Conservation (phyloP, 2,329 filamentous ascomycete species). For the Amesomyces nigricolor region DNA sequence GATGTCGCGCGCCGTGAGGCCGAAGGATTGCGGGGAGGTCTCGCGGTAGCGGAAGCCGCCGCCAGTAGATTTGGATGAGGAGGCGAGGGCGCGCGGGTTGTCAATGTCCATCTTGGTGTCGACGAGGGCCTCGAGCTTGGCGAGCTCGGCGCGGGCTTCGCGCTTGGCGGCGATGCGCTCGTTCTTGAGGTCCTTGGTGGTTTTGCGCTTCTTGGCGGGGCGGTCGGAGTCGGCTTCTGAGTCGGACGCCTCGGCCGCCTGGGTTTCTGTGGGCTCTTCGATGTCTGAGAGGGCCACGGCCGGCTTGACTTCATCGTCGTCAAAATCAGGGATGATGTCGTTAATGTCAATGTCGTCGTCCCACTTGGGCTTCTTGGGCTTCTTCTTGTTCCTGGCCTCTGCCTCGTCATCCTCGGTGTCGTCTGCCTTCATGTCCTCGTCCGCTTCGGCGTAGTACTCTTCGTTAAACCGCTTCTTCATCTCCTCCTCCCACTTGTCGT, state of each 20-base stretch:
- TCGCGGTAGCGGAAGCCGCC: constrained; percentile 84
- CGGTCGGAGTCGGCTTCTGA: constrained; percentile 32
- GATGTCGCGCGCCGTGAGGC: constrained; percentile 84
- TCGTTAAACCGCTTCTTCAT: constrained; percentile 88
- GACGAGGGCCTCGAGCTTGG: constrained; percentile 79
- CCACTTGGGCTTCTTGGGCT: constrained; percentile 79
- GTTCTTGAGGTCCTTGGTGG: constrained; percentile 54
- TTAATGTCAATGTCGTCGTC: constrained; percentile 98
- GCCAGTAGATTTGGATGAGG: constrained; percentile 18
- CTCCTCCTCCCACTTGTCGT: constrained; percentile 82
- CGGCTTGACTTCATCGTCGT: constrained; percentile 58
- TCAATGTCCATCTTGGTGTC: constrained; percentile 75
- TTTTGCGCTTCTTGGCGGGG: constrained; percentile 53
- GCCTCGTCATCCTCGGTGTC: constrained; percentile 51
- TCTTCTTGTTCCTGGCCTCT: constrained; percentile 50
- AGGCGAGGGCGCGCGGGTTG: constrained; percentile 52
- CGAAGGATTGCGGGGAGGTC: constrained; percentile 83
- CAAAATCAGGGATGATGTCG: constrained; percentile 82
- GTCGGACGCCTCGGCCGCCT: constrained; percentile 32
- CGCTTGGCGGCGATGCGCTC: constrained; percentile 57
- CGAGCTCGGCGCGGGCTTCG: constrained; percentile 71
- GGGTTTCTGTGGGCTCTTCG: constrained; percentile 39
- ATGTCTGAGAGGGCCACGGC: constrained; percentile 52
- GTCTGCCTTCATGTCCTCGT: constrained; percentile 47
- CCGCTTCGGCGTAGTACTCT: constrained; percentile 73